Evolutionary conservation across 2,329 filamentous ascomycete genomes (phyloP), one percentile per base, ranked within the genome.

Genomic region (Nothopassalora personata): DNA sequence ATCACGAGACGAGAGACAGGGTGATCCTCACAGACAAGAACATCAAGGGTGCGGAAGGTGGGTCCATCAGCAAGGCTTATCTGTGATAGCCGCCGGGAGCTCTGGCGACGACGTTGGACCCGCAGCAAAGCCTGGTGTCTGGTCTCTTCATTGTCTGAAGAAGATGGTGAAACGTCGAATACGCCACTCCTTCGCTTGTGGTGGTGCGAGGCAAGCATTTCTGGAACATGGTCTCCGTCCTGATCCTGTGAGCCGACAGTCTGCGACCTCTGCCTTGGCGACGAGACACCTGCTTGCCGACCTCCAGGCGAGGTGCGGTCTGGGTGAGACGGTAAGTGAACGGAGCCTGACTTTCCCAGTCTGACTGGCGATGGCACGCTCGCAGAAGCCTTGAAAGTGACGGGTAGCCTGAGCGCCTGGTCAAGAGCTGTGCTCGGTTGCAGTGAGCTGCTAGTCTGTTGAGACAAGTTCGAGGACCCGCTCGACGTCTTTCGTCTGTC

Each of bases 1-100:
- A 99, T 97, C n/a, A 99, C 93, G 79, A 99, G 86, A 23, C 93
- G 85, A 5, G 94, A 96, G 4, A 99, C 93, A 0, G 94, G 94
- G 72, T 99, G 94, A 69, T 99, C 94, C 76, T 99, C 94, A 72
- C 94, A 97, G 54, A 99, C 96, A 54, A 99, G 80, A 5, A 99
- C 89, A 74, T 99, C 94, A 54, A 99, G 77, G 1, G 94, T 91
- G 31, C 94, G 84, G 76, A 97, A 99, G 36, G 87, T 83, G 2
- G 94, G 94, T 0, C 88, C 88, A 55, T 93, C 91, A 45, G 88
- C 83, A 39, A 96, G 80, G 53, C 87, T 92, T 69, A 97, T 92
- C 69, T 96, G 91, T 0, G 94, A 99, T 70, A 97, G 83, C 53
- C 94, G 86, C 19, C 94, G 83, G n/a, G 93, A 96, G 73, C 92